Percentiles rank a stretch among this genome's conserved stretches.
These are phyloP conservation scores for Plasmodium ovale DNA, from an alignment of 169 alveolate species.

Conservation along the genomic window DNA sequence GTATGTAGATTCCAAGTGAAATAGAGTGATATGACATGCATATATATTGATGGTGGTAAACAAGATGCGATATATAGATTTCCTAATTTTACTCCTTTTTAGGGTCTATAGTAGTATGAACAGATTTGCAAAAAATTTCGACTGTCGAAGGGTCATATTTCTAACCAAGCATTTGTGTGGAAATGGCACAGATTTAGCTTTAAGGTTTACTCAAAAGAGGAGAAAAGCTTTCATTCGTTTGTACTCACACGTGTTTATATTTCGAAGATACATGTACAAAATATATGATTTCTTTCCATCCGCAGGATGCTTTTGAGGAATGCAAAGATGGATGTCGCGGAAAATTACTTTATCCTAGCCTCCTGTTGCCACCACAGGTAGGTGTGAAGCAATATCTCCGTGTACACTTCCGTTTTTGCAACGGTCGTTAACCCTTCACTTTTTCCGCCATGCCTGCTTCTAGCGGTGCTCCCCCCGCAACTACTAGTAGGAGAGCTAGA, in stretches of 20 bases:
- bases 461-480: too few relatives aligned
- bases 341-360: slow-evolving; percentile 45
- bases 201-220: slow-evolving; percentile 1
- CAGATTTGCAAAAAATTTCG: neutral
- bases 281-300: neutral
- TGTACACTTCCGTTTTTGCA: neutral
- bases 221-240: too few relatives aligned
- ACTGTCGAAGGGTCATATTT: slow-evolving; percentile 28
- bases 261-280: neutral
- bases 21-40: neutral
- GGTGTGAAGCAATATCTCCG: neutral
- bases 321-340: neutral
- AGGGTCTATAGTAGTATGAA: slow-evolving; percentile 38
- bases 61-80: too few relatives aligned
- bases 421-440: too few relatives aligned
- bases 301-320: slow-evolving; percentile 32
- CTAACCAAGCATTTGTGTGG: slow-evolving; percentile 67
- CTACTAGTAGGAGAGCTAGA: too few relatives aligned
- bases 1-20: too few relatives aligned
- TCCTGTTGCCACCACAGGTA: slow-evolving; percentile 58
- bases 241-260: neutral
- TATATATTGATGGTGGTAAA: too few relatives aligned
- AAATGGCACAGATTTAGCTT: slow-evolving; percentile 46
- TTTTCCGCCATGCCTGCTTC: too few relatives aligned
- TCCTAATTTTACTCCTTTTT: neutral